Evolutionary conservation across 2,329 filamentous ascomycete species (phyloP), one percentile per base, ranked within the genome.

Genomic region (Pseudogymnoascus sp.): DNA sequence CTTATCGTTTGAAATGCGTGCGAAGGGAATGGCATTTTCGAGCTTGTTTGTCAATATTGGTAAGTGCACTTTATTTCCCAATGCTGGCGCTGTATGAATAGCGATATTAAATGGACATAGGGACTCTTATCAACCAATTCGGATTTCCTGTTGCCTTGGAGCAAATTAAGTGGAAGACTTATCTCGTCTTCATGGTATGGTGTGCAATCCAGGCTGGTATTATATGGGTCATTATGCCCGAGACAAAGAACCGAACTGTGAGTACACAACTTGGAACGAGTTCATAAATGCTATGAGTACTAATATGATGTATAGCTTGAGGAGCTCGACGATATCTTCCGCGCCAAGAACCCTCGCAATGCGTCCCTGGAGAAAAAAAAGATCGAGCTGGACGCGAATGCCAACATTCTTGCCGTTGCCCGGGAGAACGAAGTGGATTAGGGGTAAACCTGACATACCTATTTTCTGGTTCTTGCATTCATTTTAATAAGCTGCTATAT

Each of bases 21-120:
- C 78, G 59, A 82, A 82, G 72, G 80, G 80, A 14, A 82, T 82
- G 78, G 80, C 78, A 2, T 77, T 82, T 66, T 77, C 68, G 68
- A 77, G 71, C 59, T 70, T 75, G 63, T 75, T 72, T 65, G 75
- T 75, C 66, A 77, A 76, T 62, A 72, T 75, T 43, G 77, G 75
- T 14, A 76, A 73, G 39, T n/a, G 12, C 14, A n/a, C 12, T 6
- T 25, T 47, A 12, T 12, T 47, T 47, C n/a, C 39, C 20, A 25
- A 6, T 25, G 25, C 12, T 47, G 20, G 12, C 9, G 9, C 6
- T 41, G 18, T 22, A 8, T 20, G 12, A 47, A 6, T 25, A 6
- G 20, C 11, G 8, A 4, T 47, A 20, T 20, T 47, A 47, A 47
- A n/a, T 47, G 20, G 11, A 25, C 20, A 30, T 2, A 50, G 22